phyloP scores from a whole-genome alignment of 2,329 filamentous ascomycete genomes.

The Immersiporthe knoxdaviesiana region DNA sequence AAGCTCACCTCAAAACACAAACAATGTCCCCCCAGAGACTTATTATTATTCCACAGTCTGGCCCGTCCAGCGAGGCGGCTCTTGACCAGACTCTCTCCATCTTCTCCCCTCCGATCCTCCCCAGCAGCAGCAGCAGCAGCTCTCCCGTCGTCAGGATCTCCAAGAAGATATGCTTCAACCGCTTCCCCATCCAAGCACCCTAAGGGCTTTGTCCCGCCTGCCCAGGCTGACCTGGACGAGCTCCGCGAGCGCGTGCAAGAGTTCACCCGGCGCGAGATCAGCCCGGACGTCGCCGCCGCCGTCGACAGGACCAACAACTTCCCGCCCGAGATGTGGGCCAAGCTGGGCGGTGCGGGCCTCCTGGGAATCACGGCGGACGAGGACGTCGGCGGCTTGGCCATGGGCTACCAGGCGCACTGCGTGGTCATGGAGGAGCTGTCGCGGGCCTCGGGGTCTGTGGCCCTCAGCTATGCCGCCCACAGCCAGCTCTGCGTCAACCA shows the following conservation, averaged over 20 bases:
- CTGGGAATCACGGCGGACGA: constrained; percentile 93
- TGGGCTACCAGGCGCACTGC: constrained; percentile 97
- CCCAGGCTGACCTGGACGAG: constrained; percentile 74
- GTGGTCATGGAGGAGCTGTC: constrained; percentile 95
- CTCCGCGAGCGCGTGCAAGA: constrained; percentile 84
- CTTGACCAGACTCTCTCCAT: constrained; percentile 29
- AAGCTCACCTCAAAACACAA: too few relatives aligned
- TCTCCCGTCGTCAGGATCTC: constrained; percentile 18
- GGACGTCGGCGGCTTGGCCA: constrained; percentile 82
- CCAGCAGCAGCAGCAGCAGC: constrained; percentile 41
- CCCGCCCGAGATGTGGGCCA: constrained; percentile 88
- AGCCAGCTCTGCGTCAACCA: constrained; percentile 97
- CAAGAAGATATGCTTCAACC: constrained; percentile 45
- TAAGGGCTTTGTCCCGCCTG: constrained; percentile 68
- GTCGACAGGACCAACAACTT: constrained; percentile 91
- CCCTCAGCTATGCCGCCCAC: constrained; percentile 91
- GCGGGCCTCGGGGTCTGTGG: constrained; percentile 81
- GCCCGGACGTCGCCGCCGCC: constrained; percentile 76
- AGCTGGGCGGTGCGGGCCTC: constrained; percentile 88
- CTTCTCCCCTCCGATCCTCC: constrained; percentile 36
- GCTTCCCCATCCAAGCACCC: constrained; percentile 58
- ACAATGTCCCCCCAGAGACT: constrained; percentile 46
- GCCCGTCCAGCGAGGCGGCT: constrained; percentile 36
- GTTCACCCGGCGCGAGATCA: constrained; percentile 85
- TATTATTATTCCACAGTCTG: constrained; percentile 40